Conservation (phyloP, 2,329 filamentous ascomycete genomes). For the Parascedosporium putredinis region DNA sequence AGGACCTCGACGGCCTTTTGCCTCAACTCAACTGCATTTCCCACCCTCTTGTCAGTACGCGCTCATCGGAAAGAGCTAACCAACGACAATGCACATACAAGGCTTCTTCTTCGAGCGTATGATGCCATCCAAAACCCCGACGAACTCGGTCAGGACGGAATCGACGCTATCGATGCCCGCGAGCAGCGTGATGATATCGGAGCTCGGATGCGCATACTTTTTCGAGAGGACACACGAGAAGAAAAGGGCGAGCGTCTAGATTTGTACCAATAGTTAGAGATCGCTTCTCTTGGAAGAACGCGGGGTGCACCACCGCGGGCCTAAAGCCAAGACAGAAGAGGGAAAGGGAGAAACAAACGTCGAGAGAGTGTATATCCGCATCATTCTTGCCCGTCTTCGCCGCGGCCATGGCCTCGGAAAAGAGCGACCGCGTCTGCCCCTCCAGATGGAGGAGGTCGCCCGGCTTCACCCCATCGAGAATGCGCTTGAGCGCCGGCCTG, state of each 20-base stretch:
- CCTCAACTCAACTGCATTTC: constrained; percentile 57
- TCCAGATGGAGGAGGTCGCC: constrained; percentile 70
- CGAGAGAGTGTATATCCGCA: constrained; percentile 68
- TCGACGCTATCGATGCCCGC: constrained; percentile 86
- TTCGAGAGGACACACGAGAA: constrained; percentile 74
- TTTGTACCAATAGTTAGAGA: constrained; percentile 12
- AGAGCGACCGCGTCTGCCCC: constrained; percentile 68
- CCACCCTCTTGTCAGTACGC: too few relatives aligned
- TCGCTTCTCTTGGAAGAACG: neutral
- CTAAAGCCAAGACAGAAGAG: neutral
- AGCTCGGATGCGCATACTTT: constrained; percentile 88
- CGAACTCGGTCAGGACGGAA: constrained; percentile 77
- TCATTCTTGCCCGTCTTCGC: constrained; percentile 43
- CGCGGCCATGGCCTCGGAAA: constrained; percentile 59
- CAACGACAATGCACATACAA: constrained; percentile 47
- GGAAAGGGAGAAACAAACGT: constrained; percentile 46
- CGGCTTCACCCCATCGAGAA: constrained; percentile 60
- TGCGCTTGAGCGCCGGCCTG: constrained; percentile 51
- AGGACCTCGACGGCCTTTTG: constrained; percentile 72
- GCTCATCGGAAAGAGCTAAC: too few relatives aligned
- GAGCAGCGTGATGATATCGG: constrained; percentile 83
- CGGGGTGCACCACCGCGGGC: neutral
- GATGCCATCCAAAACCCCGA: constrained; percentile 68
- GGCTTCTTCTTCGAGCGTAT: constrained; percentile 66
- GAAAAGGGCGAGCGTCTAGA: constrained; percentile 79